Evolutionary conservation across 306 rosid genomes (phyloP).

Genomic region (Medicago truncatula): DNA sequence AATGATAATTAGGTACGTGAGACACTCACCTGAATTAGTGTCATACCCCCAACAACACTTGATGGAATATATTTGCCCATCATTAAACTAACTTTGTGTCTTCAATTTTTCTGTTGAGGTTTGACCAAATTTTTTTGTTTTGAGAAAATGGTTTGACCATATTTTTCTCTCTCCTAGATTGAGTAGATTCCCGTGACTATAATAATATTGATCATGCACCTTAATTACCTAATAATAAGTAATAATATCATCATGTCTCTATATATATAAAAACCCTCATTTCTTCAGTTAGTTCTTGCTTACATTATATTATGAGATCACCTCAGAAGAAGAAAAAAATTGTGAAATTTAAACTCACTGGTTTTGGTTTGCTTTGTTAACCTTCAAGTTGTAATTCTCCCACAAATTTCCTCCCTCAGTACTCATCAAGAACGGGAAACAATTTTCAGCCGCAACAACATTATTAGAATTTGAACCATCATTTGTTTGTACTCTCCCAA

Average conservation of each 20-base stretch:
- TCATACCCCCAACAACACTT: not conserved
- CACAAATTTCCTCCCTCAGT: constrained; percentile 81
- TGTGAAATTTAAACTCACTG: constrained; percentile 11
- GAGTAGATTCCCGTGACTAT: too few relatives aligned
- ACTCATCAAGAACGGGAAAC: constrained; percentile 82
- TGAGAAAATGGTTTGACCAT: too few relatives aligned
- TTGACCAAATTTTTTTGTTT: too few relatives aligned
- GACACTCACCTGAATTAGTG: constrained; percentile 47
- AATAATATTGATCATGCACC: too few relatives aligned
- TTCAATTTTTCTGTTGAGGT: too few relatives aligned
- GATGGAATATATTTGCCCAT: too few relatives aligned
- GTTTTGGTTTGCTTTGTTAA: constrained; percentile 66
- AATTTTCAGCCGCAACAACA: constrained; percentile 57
- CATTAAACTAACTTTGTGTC: too few relatives aligned
- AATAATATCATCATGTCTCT: too few relatives aligned
- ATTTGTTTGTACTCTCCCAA: constrained; percentile 46
- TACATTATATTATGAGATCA: not conserved
- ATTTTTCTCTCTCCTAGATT: too few relatives aligned
- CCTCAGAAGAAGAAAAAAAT: too few relatives aligned
- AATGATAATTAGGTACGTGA: not conserved
- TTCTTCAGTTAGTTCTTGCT: constrained; percentile 42
- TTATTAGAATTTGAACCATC: constrained; percentile 65
- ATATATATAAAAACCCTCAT: too few relatives aligned
- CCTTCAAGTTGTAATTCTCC: constrained; percentile 86
- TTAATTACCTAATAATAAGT: too few relatives aligned